Conservation (phyloP, 768 basidiomycete genomes). For the Tulasnella calospora region DNA sequence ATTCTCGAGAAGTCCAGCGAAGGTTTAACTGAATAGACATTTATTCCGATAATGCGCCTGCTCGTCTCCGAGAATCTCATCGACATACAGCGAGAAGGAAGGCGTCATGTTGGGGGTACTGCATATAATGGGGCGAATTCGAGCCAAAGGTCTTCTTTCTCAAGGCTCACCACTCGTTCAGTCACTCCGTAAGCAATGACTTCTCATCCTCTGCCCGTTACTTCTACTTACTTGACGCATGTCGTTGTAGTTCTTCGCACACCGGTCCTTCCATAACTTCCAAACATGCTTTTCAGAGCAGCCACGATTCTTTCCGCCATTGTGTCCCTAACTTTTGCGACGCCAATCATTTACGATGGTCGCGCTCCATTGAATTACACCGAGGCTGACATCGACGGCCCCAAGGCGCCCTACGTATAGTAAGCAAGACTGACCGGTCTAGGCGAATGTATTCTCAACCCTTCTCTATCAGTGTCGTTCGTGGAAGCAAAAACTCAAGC, state of each 20-base stretch:
- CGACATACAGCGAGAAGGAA: not conserved
- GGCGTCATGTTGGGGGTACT: not conserved
- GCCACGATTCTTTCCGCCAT: not conserved
- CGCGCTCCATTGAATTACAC: constrained; percentile 48
- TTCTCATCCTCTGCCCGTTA: not conserved
- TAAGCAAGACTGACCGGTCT: constrained; percentile 33
- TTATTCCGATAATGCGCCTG: not conserved
- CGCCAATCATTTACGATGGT: constrained; percentile 49
- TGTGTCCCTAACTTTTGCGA: constrained; percentile 15
- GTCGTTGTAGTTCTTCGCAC: not conserved
- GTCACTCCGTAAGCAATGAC: not conserved
- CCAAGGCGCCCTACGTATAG: constrained; percentile 53
- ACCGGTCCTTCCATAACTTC: not conserved
- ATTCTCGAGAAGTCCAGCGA: not conserved
- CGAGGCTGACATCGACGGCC: constrained; percentile 44
- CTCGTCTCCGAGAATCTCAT: not conserved
- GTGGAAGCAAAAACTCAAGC: constrained; percentile 49
- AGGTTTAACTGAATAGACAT: not conserved
- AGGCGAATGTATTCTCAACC: not conserved
- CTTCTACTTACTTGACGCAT: not conserved
- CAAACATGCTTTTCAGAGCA: not conserved
- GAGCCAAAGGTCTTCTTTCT: not conserved
- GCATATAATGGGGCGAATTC: not conserved
- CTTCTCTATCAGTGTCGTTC: constrained; percentile 46
- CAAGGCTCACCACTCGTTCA: not conserved